Percentiles rank a stretch among this genome's conserved stretches.
Evolutionary conservation across 305 asterid genomes (phyloP).

Genomic region (Solanum hybrid): DNA sequence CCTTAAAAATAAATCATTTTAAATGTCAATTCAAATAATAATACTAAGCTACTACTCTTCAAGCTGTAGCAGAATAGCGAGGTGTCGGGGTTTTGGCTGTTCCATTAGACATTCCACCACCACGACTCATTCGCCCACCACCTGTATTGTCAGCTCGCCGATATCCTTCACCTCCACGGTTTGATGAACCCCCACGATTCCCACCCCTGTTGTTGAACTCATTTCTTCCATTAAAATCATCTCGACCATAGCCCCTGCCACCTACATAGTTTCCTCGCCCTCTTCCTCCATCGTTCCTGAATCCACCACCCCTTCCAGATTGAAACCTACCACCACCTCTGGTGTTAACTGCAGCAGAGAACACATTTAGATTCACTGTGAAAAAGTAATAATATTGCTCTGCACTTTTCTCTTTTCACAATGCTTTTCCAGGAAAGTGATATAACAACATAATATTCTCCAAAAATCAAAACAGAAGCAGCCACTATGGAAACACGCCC

Average conservation of each 20-base stretch:
- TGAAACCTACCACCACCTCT: slow-evolving; percentile 44
- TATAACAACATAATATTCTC: not conserved
- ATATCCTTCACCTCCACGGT: slow-evolving; percentile 47
- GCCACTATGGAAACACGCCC: not conserved
- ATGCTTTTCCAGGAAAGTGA: not conserved
- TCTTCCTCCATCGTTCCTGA: slow-evolving; percentile 48
- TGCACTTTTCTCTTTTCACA: not conserved
- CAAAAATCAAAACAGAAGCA: not conserved
- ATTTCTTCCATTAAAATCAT: slow-evolving; percentile 37
- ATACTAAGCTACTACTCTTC: slow-evolving; percentile 17
- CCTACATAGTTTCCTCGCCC: slow-evolving; percentile 58
- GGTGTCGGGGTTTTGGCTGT: slow-evolving; percentile 29
- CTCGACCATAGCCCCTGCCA: slow-evolving; percentile 40
- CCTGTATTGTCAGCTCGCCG: slow-evolving; percentile 41
- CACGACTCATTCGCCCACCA: slow-evolving; percentile 35
- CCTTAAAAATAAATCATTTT: not conserved
- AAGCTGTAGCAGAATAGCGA: slow-evolving; percentile 46
- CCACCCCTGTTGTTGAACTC: slow-evolving; percentile 41
- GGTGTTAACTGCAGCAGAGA: slow-evolving; percentile 24
- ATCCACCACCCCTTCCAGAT: slow-evolving; percentile 52
- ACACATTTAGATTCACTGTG: not conserved
- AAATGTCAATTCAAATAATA: not conserved
- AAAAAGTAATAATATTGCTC: not conserved
- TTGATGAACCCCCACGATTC: slow-evolving; percentile 49
- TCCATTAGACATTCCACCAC: slow-evolving; percentile 48